Evolutionary conservation across 2,329 filamentous ascomycete species (phyloP), one percentile per base, ranked within the genome.

Genomic region (Colletotrichum plurivorum): DNA sequence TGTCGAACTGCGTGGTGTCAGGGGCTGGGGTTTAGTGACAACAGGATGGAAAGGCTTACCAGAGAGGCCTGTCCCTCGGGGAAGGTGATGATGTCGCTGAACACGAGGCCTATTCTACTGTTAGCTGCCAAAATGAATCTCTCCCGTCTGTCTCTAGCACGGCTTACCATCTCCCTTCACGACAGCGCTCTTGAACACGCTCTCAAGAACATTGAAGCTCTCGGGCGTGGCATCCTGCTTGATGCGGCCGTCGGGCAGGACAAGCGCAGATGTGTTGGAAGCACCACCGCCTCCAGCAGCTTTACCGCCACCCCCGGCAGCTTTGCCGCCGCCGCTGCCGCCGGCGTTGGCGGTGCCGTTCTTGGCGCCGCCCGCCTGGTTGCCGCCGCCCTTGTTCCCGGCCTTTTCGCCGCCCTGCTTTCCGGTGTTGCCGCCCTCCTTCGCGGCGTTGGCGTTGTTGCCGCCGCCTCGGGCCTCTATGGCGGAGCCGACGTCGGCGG

Each of bases 131-230:
- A 16, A 6, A 18, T 46, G 45, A 31, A 13, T 13, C 1, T 22
- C 39, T 57, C 3, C 13, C 49, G 7, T 6, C 6, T 3, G n/a
- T 12, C 12, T 4, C n/a, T 27, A 6, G 5, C 25, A 15, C 20
- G 2, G 31, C 63, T 43, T 61, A 36, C 73, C 73, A 46, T 75
- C 73, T 60, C 73, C 73, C 61, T 75, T 75, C 51, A 75, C 72
- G 16, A 73, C 73, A n/a, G 72, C 73, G 25, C 72, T 72, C 64
- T 75, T 75, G 69, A 74, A 75, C 5, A 69, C 66, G 20, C 67
- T 71, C 20, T 53, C 71, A 1, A 73, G 52, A 5, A 73, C 71
- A 52, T 74, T 73, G 72, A 75, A 75, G 54, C 65, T 69, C 39
- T 67, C 67, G 15, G 69, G 41, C 1, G 66, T 69, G 0, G 70